Conservation (phyloP, 2,329 filamentous ascomycete species). For the Colletotrichum orchidophilum region DNA sequence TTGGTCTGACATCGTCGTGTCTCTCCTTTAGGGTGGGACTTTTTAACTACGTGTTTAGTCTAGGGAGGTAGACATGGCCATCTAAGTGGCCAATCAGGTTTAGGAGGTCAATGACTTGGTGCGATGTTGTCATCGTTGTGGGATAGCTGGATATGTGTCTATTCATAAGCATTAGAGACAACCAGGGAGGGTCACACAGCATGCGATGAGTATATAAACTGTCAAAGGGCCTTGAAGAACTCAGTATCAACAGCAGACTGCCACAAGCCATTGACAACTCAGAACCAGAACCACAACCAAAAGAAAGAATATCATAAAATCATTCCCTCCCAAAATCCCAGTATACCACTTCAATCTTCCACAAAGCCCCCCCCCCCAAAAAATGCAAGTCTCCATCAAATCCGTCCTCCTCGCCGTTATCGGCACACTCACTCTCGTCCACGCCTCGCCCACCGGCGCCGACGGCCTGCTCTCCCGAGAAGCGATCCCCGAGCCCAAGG, state of each 20-base stretch:
- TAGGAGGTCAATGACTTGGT: background rate
- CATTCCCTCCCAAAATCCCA: background rate
- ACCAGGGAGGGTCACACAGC: background rate
- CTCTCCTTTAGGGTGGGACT: background rate
- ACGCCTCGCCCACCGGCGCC: constrained; percentile 35
- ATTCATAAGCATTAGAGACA: background rate
- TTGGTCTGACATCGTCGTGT: background rate
- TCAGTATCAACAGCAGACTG: background rate
- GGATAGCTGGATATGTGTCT: background rate
- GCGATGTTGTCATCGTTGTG: constrained; percentile 18
- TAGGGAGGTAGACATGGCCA: background rate
- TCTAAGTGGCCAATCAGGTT: background rate
- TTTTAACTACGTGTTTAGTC: background rate
- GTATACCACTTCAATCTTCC: background rate
- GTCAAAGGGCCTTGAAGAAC: background rate
- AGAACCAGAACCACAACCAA: background rate
- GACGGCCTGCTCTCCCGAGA: constrained; percentile 33
- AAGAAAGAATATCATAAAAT: background rate
- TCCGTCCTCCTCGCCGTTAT: constrained; percentile 36
- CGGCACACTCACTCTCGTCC: constrained; percentile 26
- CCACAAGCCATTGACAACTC: background rate
- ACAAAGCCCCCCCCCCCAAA: background rate
- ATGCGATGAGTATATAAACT: background rate
- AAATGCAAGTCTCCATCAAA: constrained; percentile 30
- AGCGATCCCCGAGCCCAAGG: background rate